Evolutionary conservation across 1,284 basidiomycete species (phyloP).

Genomic region (Termitomyces sp.): DNA sequence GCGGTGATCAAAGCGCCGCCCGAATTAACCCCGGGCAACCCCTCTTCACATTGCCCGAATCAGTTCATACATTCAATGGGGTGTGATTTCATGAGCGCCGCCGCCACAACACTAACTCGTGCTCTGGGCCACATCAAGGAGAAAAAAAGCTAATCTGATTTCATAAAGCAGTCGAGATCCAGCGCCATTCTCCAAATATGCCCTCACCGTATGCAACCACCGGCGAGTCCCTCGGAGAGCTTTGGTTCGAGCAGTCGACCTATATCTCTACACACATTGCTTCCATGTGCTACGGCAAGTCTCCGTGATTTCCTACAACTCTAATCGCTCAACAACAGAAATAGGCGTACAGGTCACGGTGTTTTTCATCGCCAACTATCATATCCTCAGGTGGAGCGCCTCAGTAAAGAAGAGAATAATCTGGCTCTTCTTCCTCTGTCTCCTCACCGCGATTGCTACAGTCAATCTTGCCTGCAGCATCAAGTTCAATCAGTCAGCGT

Average conservation of each 20-base stretch:
- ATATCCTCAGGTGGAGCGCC: constrained; percentile 5
- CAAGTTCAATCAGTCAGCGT: constrained; percentile 20
- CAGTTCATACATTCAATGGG: not conserved
- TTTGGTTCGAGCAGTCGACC: constrained; percentile 22
- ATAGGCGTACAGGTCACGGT: constrained; percentile 19
- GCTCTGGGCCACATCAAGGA: not conserved
- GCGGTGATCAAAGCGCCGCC: too few relatives aligned
- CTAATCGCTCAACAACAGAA: not conserved
- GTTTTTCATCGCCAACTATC: constrained; percentile 19
- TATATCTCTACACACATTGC: constrained; percentile 22
- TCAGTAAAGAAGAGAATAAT: constrained; percentile 6
- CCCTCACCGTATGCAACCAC: not conserved
- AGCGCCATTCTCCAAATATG: not conserved
- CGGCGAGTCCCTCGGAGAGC: constrained; percentile 3
- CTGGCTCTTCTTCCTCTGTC: constrained; percentile 19
- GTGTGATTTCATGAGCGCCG: not conserved
- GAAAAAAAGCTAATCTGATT: not conserved
- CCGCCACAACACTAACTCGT: not conserved
- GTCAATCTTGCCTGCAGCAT: constrained; percentile 25
- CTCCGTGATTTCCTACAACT: not conserved
- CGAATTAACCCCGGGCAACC: too few relatives aligned
- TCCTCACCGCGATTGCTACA: constrained; percentile 22
- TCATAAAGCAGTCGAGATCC: not conserved
- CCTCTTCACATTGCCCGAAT: too few relatives aligned
- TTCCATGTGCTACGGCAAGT: constrained; percentile 21